These are phyloP conservation scores for Kodamaea plutei DNA, from an alignment of 1,139 yeast genomes.

Conservation along the genomic window DNA sequence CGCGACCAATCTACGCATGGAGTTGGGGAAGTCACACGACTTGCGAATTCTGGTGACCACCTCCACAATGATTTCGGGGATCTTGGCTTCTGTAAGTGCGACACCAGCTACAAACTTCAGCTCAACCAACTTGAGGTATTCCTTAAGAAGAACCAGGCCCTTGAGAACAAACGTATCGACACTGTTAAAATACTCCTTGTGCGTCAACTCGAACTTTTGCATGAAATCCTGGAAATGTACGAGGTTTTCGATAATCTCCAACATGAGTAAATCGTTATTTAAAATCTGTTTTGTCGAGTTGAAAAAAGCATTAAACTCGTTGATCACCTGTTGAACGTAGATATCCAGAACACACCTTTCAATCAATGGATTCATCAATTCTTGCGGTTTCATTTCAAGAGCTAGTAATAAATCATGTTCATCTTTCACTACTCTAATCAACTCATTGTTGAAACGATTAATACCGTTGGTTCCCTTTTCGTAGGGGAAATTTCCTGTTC, in stretches of 20 bases:
- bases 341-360: conserved; percentile 22
- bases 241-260: conserved; percentile 43
- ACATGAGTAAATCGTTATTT: conserved; percentile 32
- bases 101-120: conserved; percentile 39
- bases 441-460: conserved; percentile 49
- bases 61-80: conserved; percentile 68
- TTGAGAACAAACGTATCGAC: conserved; percentile 11
- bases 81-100: conserved; percentile 59
- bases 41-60: conserved; percentile 58
- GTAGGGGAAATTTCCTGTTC: conserved; percentile 42
- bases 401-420: conserved; percentile 37
- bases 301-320: conserved; percentile 12
- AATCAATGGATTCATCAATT: conserved; percentile 20
- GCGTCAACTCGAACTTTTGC: conserved; percentile 9
- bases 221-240: conserved; percentile 20
- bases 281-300: conserved; percentile 11
- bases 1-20: conserved; percentile 50
- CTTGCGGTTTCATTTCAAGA: conserved; percentile 13
- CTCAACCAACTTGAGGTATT: conserved; percentile 55
- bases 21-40: conserved; percentile 57
- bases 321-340: conserved; percentile 14
- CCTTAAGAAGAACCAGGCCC: conserved; percentile 37
- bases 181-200: conserved; percentile 11
- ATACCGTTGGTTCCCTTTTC: conserved; percentile 65
- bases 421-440: conserved; percentile 45